Evolutionary conservation across 1,139 yeast genomes (phyloP), one percentile per base, ranked within the genome.

Genomic region (Taphrina confusa): DNA sequence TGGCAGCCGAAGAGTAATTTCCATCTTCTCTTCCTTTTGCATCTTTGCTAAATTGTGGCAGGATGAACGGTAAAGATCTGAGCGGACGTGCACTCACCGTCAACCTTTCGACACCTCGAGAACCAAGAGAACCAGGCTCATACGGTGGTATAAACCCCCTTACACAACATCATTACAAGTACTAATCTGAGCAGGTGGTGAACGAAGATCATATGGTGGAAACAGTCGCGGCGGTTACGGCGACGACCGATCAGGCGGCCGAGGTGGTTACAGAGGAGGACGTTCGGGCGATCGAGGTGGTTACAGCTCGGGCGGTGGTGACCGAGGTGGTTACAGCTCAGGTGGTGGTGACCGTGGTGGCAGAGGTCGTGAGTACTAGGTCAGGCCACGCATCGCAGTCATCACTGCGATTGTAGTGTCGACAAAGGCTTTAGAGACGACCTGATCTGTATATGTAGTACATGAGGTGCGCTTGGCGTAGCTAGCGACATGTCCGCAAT

Each of bases 51-150:
- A 16, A 36, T n/a, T 22, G 25, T 20, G 25, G 44, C 25, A 50
- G 46, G 16, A 37, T 50, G 56, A 39, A 50, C 25, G 56, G 56
- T 8, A 37, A 50, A 14, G 56, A 50, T 22, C 11, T 50, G 23
- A 14, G 23, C 14, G 56, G 56, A 4, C 33, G 56, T 16, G 45
- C 45, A 1, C 18, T 50, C 28, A 27, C 37, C 16, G 46, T 50
- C 18, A 39, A 50, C 25, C 92, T 74, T 81, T 87, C 97, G 57
- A 82, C 96, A 64, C 97, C 97, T 74, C 87, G 87, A 77, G 88
- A 84, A 65, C 71, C 73, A 63, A 74, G 76, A 61, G 68, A 68
- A 62, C 74, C 77, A 65, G 76, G 77, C 64, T 71, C 77, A 62
- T 80, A 81, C 62, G 77, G 81, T 60, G 72, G 75, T 64, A 39